Evolutionary conservation across 352 stramenopile species (phyloP), one percentile per base, ranked within the genome.

Genomic region (Phytopythium ostracodes): DNA sequence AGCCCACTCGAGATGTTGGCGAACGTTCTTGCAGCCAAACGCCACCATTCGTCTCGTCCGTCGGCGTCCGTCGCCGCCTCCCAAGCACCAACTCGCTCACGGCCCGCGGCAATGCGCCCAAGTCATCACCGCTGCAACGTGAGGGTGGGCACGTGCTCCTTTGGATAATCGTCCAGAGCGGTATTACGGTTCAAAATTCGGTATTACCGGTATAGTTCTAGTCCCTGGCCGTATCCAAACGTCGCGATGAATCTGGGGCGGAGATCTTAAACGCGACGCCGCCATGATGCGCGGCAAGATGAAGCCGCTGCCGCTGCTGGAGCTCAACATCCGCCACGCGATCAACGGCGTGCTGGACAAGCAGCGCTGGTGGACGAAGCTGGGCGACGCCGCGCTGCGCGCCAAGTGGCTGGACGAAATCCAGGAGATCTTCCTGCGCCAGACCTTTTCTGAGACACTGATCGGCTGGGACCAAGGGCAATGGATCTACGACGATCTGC

Each of bases 341-440:
- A 68, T 80, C 43, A 64, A 65, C 49, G 62, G 68, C 35, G 70
- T 87, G 46, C 57, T 82, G 38, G 68, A 71, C 67, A 87, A 84
- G 59, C 70, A 35, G 31, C 44, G 50, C 17, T 84, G 72, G 74
- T 84, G 71, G 70, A 22, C 51, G 55, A 84, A 87, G 67, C 67
- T 53, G 56, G 56, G 71, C 24, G 70, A 75, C 31, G 51, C 36
- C 5, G 58, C 67, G 1, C 50, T 84, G 20, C 58, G 64, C 9
- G 27, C 47, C 47, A 70, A 73, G 59, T 84, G 75, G 75, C 51
- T 75, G 51, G 7, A 18, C 11, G 72, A 84, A 60, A 56, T 84
- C 10, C 65, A 76, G 46, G 31, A 64, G 5, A 47, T 56, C 38
- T 35, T 81, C 10, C 36, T 79, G 40, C 43, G 54, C 33, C 49